A percentile compares a stretch with the other conserved stretches of the same genome.
Evolutionary conservation across 176 grass and related monocot species (phyloP).

Genomic region (Carex scoparia): DNA sequence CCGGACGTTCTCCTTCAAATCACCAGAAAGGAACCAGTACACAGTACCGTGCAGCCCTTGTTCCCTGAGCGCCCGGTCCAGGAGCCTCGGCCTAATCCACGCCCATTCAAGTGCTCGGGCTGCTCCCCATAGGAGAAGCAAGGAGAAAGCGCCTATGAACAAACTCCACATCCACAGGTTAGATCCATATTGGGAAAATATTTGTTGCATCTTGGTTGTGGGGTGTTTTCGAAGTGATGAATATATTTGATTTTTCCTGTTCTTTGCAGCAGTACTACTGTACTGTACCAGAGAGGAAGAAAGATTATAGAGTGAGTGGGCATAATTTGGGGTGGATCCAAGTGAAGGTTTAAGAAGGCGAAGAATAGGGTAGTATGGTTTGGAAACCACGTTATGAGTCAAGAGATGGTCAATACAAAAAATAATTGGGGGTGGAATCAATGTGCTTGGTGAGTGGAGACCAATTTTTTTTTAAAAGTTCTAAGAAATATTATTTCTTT

Average conservation of each 20-base stretch:
- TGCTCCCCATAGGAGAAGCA: conserved; percentile 33
- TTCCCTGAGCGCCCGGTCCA: conserved; percentile 32
- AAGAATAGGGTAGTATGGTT: too few species aligned
- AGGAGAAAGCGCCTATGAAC: conserved; percentile 15
- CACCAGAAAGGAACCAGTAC: conserved; percentile 44
- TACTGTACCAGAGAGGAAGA: too few species aligned
- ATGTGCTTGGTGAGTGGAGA: too few species aligned
- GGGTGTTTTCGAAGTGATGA: background rate
- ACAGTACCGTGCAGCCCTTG: conserved; percentile 52
- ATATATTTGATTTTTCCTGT: too few species aligned
- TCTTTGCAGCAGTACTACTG: too few species aligned
- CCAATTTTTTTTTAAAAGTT: too few species aligned
- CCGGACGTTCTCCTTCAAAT: conserved; percentile 24
- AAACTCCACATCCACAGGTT: background rate
- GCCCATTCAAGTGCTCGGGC: conserved; percentile 40
- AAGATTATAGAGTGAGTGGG: background rate
- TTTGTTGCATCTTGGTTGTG: conserved; percentile 3
- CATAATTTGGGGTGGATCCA: background rate
- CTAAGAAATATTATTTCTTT: too few species aligned
- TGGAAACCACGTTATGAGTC: too few species aligned
- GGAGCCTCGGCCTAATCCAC: conserved; percentile 51
- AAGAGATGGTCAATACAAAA: too few species aligned
- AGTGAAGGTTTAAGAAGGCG: too few species aligned
- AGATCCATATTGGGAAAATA: background rate
- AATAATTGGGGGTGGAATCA: too few species aligned